Evolutionary conservation across 148 eudicot species (phyloP).

Genomic region (Persicaria maculosa): DNA sequence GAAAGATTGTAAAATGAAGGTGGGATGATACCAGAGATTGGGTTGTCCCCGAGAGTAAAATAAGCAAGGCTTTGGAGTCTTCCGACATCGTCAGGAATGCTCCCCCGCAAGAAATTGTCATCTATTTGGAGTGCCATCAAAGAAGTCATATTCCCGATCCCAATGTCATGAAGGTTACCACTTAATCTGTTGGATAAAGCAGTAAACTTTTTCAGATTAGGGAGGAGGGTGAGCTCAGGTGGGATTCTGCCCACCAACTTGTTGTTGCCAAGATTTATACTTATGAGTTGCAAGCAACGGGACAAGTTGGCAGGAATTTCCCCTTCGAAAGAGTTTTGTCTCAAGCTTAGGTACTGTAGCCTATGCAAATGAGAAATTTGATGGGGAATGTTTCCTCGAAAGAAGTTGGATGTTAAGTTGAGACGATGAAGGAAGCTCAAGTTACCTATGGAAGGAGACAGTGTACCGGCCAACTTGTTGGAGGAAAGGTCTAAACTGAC

Average conservation of each 20-base stretch:
- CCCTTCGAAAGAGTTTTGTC: slow-evolving; percentile 16
- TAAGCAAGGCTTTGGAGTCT: background rate
- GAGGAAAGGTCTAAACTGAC: no score
- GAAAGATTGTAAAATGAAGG: slow-evolving; percentile 24
- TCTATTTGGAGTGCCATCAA: background rate
- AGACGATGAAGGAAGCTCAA: slow-evolving; percentile 16
- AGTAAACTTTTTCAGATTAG: background rate
- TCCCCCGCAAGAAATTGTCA: background rate
- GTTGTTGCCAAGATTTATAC: background rate
- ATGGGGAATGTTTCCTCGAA: slow-evolving; percentile 21
- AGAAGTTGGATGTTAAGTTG: slow-evolving; percentile 2
- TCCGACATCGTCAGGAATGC: background rate
- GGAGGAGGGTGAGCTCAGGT: background rate
- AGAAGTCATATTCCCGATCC: background rate
- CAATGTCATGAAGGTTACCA: background rate
- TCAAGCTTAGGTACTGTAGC: background rate
- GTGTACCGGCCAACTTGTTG: slow-evolving; percentile 9
- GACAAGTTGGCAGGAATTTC: slow-evolving; percentile 22
- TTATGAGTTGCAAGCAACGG: slow-evolving; percentile 12
- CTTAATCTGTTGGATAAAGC: background rate
- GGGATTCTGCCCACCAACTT: slow-evolving; percentile 14
- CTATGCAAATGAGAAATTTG: slow-evolving; percentile 19
- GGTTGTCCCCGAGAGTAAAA: background rate
- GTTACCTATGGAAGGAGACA: slow-evolving; percentile 20
- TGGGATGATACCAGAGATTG: slow-evolving; percentile 19